These are phyloP conservation scores for Ustilago crameri DNA, from an alignment of 1,284 basidiomycete species.

Conservation along the genomic window DNA sequence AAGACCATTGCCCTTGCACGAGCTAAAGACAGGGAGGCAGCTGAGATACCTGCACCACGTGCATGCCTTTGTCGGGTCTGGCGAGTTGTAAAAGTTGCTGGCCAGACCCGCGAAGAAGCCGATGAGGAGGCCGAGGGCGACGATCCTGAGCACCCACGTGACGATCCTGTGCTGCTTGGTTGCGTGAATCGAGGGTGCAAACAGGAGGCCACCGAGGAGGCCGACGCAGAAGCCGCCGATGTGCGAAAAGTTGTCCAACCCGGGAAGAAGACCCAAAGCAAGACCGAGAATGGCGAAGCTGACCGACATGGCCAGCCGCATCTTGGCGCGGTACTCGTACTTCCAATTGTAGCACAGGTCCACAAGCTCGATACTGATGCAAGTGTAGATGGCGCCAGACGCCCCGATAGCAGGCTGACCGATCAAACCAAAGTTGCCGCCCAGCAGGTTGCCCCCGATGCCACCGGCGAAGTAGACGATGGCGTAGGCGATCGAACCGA, in stretches of 20 bases:
- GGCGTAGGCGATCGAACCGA: slow-evolving; percentile 80
- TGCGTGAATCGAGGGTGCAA: slow-evolving; percentile 86
- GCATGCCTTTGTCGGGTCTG: slow-evolving; percentile 76
- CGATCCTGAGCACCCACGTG: slow-evolving; percentile 79
- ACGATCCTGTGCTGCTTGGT: slow-evolving; percentile 79
- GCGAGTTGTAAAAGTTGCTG: slow-evolving; percentile 87
- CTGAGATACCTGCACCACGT: slow-evolving; percentile 78
- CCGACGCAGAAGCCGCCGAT: slow-evolving; percentile 69
- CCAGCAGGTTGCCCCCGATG: slow-evolving; percentile 80
- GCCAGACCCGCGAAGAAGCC: slow-evolving; percentile 84
- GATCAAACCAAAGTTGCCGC: slow-evolving; percentile 86
- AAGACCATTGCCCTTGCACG: slow-evolving; percentile 59
- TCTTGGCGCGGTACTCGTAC: slow-evolving; percentile 70
- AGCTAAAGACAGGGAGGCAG: slow-evolving; percentile 55
- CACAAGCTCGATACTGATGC: slow-evolving; percentile 81
- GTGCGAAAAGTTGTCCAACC: slow-evolving; percentile 70
- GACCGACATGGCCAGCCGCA: slow-evolving; percentile 79
- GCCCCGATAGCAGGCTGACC: slow-evolving; percentile 93
- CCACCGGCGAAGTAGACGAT: slow-evolving; percentile 88
- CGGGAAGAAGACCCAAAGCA: slow-evolving; percentile 76
- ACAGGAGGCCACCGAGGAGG: slow-evolving; percentile 77
- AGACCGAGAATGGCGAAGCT: slow-evolving; percentile 86
- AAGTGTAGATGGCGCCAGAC: slow-evolving; percentile 89
- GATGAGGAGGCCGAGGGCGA: slow-evolving; percentile 79
- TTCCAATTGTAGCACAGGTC: slow-evolving; percentile 93